phyloP scores from a whole-genome alignment of 108 stramenopile species.

The Skeletonema menzelii region DNA sequence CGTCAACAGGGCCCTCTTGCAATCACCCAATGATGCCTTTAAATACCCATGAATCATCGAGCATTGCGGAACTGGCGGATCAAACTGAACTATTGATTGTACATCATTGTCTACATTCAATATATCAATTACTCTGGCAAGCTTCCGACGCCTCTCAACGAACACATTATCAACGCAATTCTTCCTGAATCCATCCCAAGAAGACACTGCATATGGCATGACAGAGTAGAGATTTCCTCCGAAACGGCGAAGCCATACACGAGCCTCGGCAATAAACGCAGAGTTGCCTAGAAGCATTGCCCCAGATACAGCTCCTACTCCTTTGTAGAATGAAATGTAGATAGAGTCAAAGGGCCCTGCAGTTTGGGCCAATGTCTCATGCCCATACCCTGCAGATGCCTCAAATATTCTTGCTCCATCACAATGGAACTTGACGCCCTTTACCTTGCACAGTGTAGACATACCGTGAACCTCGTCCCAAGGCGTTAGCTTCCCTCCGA shows the following conservation, averaged over 20 bases:
- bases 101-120: conserved; percentile 24
- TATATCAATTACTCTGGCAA: conserved; percentile 28
- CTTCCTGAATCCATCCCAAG: conserved; percentile 56
- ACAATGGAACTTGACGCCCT: conserved; percentile 66
- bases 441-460: conserved; percentile 27
- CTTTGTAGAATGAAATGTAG: conserved; percentile 86
- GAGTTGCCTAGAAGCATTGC: conserved; percentile 72
- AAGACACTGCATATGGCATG: conserved; percentile 68
- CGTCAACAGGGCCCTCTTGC: conserved; percentile 29
- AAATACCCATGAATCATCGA: conserved; percentile 76
- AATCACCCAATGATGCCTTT: conserved; percentile 25
- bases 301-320: conserved; percentile 72
- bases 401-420: conserved; percentile 89
- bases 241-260: conserved; percentile 78
- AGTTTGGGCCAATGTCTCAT: conserved; percentile 38
- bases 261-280: conserved; percentile 63
- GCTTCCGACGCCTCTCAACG: conserved; percentile 50
- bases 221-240: conserved; percentile 83
- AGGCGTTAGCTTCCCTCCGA: conserved; percentile 80
- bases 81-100: conserved; percentile 49
- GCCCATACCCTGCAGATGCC: conserved; percentile 56
- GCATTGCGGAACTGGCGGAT: conserved; percentile 63
- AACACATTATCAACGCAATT: conserved; percentile 50
- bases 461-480: conserved; percentile 65
- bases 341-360: conserved; percentile 67